Base-by-base conservation (phyloP, 441 rosid species). In the Euphorbia neoarborescens region DNA sequence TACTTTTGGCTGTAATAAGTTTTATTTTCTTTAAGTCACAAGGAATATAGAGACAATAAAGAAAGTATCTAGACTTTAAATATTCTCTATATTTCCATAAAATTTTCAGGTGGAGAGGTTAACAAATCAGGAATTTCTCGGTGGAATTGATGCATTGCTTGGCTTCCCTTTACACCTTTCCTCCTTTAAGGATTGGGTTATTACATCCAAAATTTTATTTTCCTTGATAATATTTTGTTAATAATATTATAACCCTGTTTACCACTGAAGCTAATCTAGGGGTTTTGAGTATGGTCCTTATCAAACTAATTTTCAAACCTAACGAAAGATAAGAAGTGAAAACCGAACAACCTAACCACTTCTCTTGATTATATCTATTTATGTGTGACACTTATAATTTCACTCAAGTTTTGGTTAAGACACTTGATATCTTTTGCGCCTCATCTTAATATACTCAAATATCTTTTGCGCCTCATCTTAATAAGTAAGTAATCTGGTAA, bases 111-210 rank as follows among this genome's bases (percentile, higher is more conserved):
- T 90, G 74, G 97, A 92, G 82, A 85, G 84, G 75, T 76, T 84
- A 83, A 82, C 92, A 48, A 90, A 87, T 84, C 87, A 83, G 76
- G 96, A 90, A 74, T 92, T 96, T 73, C 94, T 92, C 73, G 88
- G 87, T 19, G 96, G 96, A 76, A 86, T 90, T 66, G 94, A 92
- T 82, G 98, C 98, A 68, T 80, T 92, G 67, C 90, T 92, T 58
- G 98, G 98, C 65, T 88, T 96, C 80, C 96, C 96, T 76, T 81
- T 92, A 75, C 88, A 88, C 73, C 91, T 91, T 80, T 96, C 96
- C 74, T 87, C 91, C 59, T 76, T 89, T 54, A 85, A 90, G 91
- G 96, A 11, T 35, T 75, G 40, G 20, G 64, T 62, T 71, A 8
- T 57, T 66, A 20, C 68, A 71, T 63, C 42, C 27, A 62, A 48